These are phyloP conservation scores for Theobroma grandiflorum DNA, from an alignment of 441 rosid species.

Conservation along the genomic window DNA sequence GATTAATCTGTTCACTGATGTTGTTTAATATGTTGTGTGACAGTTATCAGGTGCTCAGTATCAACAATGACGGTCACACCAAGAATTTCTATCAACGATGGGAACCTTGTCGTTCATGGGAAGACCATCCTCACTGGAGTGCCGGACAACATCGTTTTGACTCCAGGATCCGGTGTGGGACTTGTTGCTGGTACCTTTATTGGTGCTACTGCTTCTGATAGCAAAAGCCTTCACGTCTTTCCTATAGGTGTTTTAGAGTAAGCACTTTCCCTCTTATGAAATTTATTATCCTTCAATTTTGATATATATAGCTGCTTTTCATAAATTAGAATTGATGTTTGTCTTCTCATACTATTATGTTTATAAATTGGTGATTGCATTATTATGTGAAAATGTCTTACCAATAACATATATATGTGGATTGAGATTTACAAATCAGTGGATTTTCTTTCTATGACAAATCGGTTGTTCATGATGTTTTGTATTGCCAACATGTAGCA, in stretches of 20 bases:
- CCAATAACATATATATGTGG: neutral
- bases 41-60: constrained; percentile 44
- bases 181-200: constrained; percentile 77
- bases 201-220: constrained; percentile 84
- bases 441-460: neutral
- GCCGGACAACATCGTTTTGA: constrained; percentile 77
- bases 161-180: constrained; percentile 72
- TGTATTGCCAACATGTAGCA: neutral
- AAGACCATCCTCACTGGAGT: constrained; percentile 88
- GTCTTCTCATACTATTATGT: neutral
- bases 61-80: constrained; percentile 81
- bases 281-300: neutral
- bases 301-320: neutral
- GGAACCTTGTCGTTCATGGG: constrained; percentile 90
- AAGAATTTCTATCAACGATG: constrained; percentile 71
- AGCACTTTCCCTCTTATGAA: constrained; percentile 31
- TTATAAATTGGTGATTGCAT: neutral
- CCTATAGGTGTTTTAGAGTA: constrained; percentile 87
- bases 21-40: constrained; percentile 17
- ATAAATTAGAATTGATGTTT: neutral
- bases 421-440: neutral
- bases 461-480: neutral
- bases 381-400: neutral
- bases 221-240: constrained; percentile 91
- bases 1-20: constrained; percentile 16